These are phyloP conservation scores for Euphorbia tirucalli DNA, from an alignment of 345 rosid genomes.

Conservation along the genomic window DNA sequence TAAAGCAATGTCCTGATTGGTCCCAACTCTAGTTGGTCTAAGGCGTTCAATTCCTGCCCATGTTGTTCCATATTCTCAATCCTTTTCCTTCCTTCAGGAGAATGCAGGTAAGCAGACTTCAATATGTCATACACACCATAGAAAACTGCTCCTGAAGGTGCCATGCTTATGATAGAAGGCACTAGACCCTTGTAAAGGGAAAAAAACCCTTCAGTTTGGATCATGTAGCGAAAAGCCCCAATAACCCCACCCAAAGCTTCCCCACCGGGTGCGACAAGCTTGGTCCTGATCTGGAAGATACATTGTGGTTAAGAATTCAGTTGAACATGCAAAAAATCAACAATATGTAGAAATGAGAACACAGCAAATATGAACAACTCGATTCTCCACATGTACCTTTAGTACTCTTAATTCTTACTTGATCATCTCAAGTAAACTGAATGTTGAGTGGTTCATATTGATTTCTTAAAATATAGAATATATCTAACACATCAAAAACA, in stretches of 20 bases:
- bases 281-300: slow-evolving; percentile 58
- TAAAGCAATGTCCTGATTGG: slow-evolving; percentile 61
- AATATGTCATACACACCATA: slow-evolving; percentile 67
- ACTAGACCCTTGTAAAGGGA: slow-evolving; percentile 70
- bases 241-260: slow-evolving; percentile 69
- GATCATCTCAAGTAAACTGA: neutral
- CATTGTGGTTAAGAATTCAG: neutral
- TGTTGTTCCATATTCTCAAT: slow-evolving; percentile 52
- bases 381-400: neutral
- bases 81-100: slow-evolving; percentile 61
- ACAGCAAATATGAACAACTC: neutral
- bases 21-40: slow-evolving; percentile 75
- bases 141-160: slow-evolving; percentile 76
- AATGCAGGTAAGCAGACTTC: slow-evolving; percentile 60
- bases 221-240: slow-evolving; percentile 60
- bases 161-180: slow-evolving; percentile 70
- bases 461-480: neutral
- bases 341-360: neutral
- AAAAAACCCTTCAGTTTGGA: slow-evolving; percentile 68
- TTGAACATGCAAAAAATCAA: neutral
- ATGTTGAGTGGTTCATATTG: neutral
- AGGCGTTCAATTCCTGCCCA: slow-evolving; percentile 55
- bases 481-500: neutral
- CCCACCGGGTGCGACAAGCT: slow-evolving; percentile 73
- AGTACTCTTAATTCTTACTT: neutral